These are phyloP conservation scores for Neofusicoccum cordaticola DNA, from an alignment of 2,329 filamentous ascomycete genomes.

Conservation along the genomic window DNA sequence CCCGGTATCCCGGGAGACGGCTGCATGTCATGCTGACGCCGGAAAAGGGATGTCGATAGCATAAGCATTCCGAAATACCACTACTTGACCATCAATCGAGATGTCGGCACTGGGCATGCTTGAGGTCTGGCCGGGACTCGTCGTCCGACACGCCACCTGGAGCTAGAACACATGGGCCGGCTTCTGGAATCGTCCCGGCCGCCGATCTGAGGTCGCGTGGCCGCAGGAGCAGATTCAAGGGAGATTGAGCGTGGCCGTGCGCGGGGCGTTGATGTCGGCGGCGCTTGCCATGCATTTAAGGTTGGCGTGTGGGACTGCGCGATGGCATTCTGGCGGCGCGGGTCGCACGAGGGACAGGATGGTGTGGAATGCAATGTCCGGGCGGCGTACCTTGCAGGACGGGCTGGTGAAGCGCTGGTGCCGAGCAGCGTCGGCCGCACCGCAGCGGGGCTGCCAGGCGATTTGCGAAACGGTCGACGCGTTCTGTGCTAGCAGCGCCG, in stretches of 20 bases:
- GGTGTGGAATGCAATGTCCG: conserved; percentile 16
- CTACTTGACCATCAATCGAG: not conserved
- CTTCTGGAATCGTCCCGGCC: not conserved
- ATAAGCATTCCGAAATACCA: not conserved
- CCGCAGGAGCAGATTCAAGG: not conserved
- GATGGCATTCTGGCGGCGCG: no score
- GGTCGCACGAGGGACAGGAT: not conserved
- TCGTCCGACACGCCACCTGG: not conserved
- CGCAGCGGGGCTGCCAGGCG: not conserved
- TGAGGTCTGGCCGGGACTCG: not conserved
- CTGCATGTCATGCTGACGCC: not conserved
- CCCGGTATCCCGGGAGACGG: not conserved
- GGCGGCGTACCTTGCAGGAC: conserved; percentile 15
- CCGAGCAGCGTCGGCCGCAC: not conserved
- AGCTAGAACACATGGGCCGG: not conserved
- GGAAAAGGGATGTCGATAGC: not conserved
- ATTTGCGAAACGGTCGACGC: conserved; percentile 2
- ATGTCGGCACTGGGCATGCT: not conserved
- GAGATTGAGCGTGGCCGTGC: not conserved
- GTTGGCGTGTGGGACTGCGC: not conserved
- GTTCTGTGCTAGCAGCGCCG: not conserved
- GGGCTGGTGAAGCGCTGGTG: not conserved
- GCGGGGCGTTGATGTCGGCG: not conserved
- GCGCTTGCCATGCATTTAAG: conserved; percentile 3
- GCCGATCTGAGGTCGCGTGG: not conserved